Evolutionary conservation across 805 yeast species (phyloP), one percentile per base, ranked within the genome.

Genomic region (Scheffersomyces lignosus): DNA sequence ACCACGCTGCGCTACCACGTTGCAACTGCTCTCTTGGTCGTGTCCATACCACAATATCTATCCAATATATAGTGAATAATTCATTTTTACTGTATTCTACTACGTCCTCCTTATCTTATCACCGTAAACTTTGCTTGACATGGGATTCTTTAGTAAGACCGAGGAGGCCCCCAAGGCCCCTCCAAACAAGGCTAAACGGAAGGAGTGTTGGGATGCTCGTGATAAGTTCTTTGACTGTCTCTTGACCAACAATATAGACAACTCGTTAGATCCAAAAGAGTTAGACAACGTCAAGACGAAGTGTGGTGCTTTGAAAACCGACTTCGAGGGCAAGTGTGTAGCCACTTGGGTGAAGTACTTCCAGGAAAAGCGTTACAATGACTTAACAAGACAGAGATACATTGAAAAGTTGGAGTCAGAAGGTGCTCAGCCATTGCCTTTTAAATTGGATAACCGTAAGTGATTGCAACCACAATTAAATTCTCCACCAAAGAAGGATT

Each of bases 171-270:
- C 64, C 24, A 56, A 57, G 35, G 49, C 48, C 2, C 73, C 80
- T 4, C 84, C 84, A 24, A 78, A 78, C 54, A 79, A 90, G 51
- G 64, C 77, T 18, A 78, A 81, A 47, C 77, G 98, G 47, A 74
- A 78, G 54, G 67, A 71, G 41, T 91, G 99, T 66, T 93, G 98
- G 98, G 91, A 82, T 34, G 71, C 91, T 5, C 76, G 99, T 41
- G 99, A 91, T 53, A 50, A 51, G 27, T 89, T 76, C 56, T 87
- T 87, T 51, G 72, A 63, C 6, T 91, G 99, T 58, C 70, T 91
- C 33, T 87, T 84, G 47, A 69, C 64, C 32, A 74, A 83, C 51
- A 64, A 75, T 13, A 81, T 91, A 36, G 78, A 76, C 6, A 85
- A 86, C 58, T 85, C 95, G 14, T 63, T 81, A 36, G 87, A 80